Percentiles rank a stretch among this genome's conserved stretches.
Conservation (phyloP, 2,329 filamentous ascomycete species). For the Podosphaera leucotricha region DNA sequence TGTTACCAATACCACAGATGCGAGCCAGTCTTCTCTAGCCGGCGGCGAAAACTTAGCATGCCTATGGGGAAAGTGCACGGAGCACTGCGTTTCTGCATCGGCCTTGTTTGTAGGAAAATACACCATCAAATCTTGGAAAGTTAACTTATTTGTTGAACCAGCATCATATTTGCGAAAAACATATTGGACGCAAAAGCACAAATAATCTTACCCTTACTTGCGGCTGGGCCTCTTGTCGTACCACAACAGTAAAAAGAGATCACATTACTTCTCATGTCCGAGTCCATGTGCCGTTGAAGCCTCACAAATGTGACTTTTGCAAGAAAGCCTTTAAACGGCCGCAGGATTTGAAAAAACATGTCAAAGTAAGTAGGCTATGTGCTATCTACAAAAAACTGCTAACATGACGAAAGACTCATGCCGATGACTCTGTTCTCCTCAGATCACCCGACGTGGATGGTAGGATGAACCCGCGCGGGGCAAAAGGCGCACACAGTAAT, state of each 20-base stretch:
- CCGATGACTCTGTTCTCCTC: constrained; percentile 66
- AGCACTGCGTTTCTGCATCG: constrained; percentile 18
- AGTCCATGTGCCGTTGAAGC: constrained; percentile 95
- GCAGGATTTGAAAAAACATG: constrained; percentile 97
- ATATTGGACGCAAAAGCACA: constrained; percentile 96
- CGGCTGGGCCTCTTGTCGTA: constrained; percentile 89
- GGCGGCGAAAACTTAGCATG: constrained; percentile 18
- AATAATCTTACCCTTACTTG: constrained; percentile 96
- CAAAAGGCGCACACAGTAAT: constrained; percentile 13
- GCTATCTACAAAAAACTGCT: neutral
- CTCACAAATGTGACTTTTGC: constrained; percentile 97
- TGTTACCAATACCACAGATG: constrained; percentile 4
- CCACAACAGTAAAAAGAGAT: constrained; percentile 93
- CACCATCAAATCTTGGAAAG: neutral
- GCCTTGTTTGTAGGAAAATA: constrained; percentile 17
- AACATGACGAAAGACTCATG: constrained; percentile 40
- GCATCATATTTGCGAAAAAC: constrained; percentile 96
- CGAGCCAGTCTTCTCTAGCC: neutral
- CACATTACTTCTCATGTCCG: constrained; percentile 98
- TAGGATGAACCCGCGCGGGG: constrained; percentile 28
- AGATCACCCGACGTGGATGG: constrained; percentile 15
- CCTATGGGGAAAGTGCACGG: constrained; percentile 19
- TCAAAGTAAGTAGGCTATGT: constrained; percentile 38
- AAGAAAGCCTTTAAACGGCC: constrained; percentile 98
- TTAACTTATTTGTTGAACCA: constrained; percentile 18